Conservation (phyloP, 2,329 filamentous ascomycete species). For the Monilinia laxa region DNA sequence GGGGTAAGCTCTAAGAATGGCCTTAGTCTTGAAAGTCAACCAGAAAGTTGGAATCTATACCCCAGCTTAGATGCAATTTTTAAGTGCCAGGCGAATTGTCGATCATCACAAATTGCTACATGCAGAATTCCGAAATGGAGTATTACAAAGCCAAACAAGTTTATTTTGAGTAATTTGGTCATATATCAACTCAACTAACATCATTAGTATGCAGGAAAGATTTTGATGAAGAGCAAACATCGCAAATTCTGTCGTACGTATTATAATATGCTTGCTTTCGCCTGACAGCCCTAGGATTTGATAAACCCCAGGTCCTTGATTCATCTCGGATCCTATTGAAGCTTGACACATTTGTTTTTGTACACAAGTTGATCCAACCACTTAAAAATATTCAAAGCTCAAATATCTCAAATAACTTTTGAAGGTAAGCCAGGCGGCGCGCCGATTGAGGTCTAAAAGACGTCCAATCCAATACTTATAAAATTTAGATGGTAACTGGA, state of each 20-base stretch:
- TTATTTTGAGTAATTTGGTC: slow-evolving; percentile 12
- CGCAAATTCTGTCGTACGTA: slow-evolving; percentile 25
- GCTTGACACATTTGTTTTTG: slow-evolving; percentile 28
- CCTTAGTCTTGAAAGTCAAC: slow-evolving; percentile 2
- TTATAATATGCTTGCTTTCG: slow-evolving; percentile 32
- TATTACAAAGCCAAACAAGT: slow-evolving; percentile 2
- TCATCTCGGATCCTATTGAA: slow-evolving; percentile 24
- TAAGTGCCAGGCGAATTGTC: slow-evolving; percentile 12
- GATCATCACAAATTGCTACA: slow-evolving; percentile 4
- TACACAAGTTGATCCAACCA: slow-evolving; percentile 18
- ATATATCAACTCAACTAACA: slow-evolving; percentile 11
- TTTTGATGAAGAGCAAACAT: slow-evolving; percentile 29
- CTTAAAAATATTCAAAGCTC: slow-evolving; percentile 3
- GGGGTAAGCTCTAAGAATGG: slow-evolving; percentile 23
- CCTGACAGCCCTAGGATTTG: slow-evolving; percentile 27
- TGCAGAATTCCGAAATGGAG: neutral
- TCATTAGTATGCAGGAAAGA: slow-evolving; percentile 2
- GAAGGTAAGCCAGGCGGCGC: slow-evolving; percentile 19
- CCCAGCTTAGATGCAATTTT: slow-evolving; percentile 3
- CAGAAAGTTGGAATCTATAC: slow-evolving; percentile 16
- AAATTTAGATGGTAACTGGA: slow-evolving; percentile 28
- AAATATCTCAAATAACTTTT: slow-evolving; percentile 7
- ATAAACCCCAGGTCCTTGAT: slow-evolving; percentile 23
- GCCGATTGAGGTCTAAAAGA: slow-evolving; percentile 4
- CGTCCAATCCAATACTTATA: slow-evolving; percentile 18